Percentiles rank a stretch among this genome's conserved stretches.
These are phyloP conservation scores for Mimosa bimucronata DNA, from an alignment of 306 rosid species.

Conservation along the genomic window DNA sequence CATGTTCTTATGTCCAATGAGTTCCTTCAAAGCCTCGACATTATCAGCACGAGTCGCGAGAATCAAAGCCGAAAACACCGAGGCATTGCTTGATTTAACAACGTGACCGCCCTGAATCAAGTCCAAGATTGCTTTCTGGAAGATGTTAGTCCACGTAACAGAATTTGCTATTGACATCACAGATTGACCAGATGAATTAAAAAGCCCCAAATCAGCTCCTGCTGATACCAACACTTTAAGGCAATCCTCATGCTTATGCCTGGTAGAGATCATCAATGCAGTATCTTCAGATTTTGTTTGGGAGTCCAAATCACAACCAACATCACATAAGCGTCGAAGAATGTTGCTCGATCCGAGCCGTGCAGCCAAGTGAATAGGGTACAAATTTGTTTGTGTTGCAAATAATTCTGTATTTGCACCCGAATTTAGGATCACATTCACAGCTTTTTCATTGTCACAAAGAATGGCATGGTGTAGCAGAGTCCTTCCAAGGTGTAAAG, in stretches of 20 bases:
- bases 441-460: constrained; percentile 54
- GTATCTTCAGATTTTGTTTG: constrained; percentile 56
- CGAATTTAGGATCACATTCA: constrained; percentile 37
- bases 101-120: constrained; percentile 41
- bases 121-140: constrained; percentile 43
- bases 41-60: constrained; percentile 51
- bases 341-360: constrained; percentile 44
- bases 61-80: constrained; percentile 49
- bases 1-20: constrained; percentile 36
- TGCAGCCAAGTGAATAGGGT: constrained; percentile 57
- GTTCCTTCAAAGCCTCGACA: constrained; percentile 51
- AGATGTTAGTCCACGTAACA: constrained; percentile 47
- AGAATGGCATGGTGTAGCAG: constrained; percentile 70
- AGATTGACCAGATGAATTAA: constrained; percentile 49
- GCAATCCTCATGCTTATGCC: constrained; percentile 50
- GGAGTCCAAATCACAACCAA: constrained; percentile 52
- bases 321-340: constrained; percentile 43
- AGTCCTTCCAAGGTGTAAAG: constrained; percentile 59
- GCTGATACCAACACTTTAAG: constrained; percentile 53
- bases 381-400: constrained; percentile 34
- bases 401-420: constrained; percentile 47
- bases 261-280: constrained; percentile 53
- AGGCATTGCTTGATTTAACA: constrained; percentile 48
- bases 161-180: constrained; percentile 51
- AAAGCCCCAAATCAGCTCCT: constrained; percentile 64